Conservation (phyloP, 306 rosid species). For the Quercus rubra region DNA sequence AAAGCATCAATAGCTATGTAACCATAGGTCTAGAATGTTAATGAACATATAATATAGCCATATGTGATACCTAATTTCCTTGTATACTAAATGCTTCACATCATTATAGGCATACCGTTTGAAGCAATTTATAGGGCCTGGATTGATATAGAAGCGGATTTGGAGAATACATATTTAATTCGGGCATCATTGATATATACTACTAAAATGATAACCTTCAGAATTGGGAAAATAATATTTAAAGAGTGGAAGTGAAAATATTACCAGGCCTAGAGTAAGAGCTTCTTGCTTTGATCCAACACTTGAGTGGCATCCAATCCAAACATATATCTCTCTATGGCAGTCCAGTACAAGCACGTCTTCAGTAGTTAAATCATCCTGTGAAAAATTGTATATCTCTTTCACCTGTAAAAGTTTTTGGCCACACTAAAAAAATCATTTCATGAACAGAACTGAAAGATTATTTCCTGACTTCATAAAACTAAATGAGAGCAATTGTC, state of each 20-base stretch:
- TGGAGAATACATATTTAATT: neutral
- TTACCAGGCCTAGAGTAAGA: slow-evolving; percentile 72
- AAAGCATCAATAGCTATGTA: neutral
- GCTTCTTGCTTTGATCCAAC: slow-evolving; percentile 83
- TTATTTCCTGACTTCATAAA: neutral
- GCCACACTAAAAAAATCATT: slow-evolving; percentile 14
- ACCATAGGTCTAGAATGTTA: neutral
- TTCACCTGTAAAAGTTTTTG: slow-evolving; percentile 63
- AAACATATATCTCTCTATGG: slow-evolving; percentile 79
- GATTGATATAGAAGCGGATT: neutral
- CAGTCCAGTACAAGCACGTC: slow-evolving; percentile 82
- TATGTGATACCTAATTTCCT: neutral
- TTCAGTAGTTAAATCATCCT: slow-evolving; percentile 91
- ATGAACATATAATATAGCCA: neutral
- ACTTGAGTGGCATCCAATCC: slow-evolving; percentile 80
- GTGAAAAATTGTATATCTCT: slow-evolving; percentile 86
- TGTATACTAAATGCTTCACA: neutral
- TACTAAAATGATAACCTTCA: neutral
- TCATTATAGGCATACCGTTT: neutral
- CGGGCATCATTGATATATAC: neutral
- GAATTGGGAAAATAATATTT: neutral
- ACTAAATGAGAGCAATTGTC: neutral
- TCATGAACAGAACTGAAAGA: neutral
- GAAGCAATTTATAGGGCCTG: neutral
- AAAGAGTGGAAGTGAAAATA: neutral